phyloP scores from a whole-genome alignment of 352 stramenopile genomes.

The Phytopythium litorale region DNA sequence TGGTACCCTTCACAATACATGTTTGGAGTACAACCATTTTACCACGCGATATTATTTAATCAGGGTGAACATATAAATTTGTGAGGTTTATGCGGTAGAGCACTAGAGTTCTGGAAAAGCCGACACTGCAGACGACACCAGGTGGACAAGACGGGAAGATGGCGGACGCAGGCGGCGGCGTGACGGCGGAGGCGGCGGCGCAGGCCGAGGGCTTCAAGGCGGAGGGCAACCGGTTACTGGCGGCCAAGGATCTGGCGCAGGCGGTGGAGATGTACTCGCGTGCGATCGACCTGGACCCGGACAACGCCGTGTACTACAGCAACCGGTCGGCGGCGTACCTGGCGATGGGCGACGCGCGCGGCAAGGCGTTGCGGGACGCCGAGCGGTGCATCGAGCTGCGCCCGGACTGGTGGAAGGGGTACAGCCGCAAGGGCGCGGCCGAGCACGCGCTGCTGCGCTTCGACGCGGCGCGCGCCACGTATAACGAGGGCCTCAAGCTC shows the following conservation, averaged over 20 bases:
- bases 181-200: slow-evolving; percentile 43
- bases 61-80: neutral
- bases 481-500: slow-evolving; percentile 54
- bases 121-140: too few relatives aligned
- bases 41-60: neutral
- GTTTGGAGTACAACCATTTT: neutral
- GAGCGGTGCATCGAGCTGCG: slow-evolving; percentile 71
- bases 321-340: slow-evolving; percentile 84
- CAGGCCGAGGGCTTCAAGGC: slow-evolving; percentile 84
- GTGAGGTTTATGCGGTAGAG: neutral
- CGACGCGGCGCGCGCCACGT: slow-evolving; percentile 67
- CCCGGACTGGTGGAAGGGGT: slow-evolving; percentile 87
- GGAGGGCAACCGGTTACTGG: slow-evolving; percentile 74
- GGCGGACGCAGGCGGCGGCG: slow-evolving; percentile 6
- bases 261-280: slow-evolving; percentile 84
- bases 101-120: too few relatives aligned
- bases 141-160: neutral
- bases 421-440: slow-evolving; percentile 78
- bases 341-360: slow-evolving; percentile 71
- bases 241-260: slow-evolving; percentile 48
- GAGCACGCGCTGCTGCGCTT: slow-evolving; percentile 75
- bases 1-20: neutral
- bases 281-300: slow-evolving; percentile 77
- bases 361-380: slow-evolving; percentile 76
- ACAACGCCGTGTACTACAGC: slow-evolving; percentile 84